A percentile compares a stretch with the other conserved stretches of the same genome.
Conservation (phyloP, 2,329 filamentous ascomycete species). For the Trichophyton verrucosum region DNA sequence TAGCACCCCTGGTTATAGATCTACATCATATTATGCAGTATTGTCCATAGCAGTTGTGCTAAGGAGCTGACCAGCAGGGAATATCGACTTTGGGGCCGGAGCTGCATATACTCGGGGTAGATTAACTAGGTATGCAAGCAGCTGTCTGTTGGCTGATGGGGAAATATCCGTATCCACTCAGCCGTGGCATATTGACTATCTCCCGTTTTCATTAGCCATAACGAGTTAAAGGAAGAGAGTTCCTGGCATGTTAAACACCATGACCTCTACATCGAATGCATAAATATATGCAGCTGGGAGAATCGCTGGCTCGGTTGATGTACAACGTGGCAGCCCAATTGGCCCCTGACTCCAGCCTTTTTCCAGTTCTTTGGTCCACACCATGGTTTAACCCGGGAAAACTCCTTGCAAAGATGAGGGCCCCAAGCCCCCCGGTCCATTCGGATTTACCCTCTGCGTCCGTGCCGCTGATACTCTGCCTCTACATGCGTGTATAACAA, state of each 20-base stretch:
- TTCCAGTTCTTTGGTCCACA: not conserved
- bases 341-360: not conserved
- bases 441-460: not conserved
- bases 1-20: not conserved
- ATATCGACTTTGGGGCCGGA: not conserved
- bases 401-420: not conserved
- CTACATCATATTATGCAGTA: not conserved
- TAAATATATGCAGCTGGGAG: not conserved
- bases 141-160: not conserved
- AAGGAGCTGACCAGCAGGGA: not conserved
- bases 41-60: not conserved
- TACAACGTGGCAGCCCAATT: not conserved
- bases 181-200: not conserved
- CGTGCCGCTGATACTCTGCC: not conserved
- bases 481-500: not conserved
- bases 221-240: too few relatives aligned
- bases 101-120: not conserved
- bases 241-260: too few relatives aligned
- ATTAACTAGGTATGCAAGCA: not conserved
- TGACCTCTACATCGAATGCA: too few relatives aligned
- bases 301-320: not conserved
- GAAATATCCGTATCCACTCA: not conserved
- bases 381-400: not conserved
- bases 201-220: too few relatives aligned
- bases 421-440: not conserved